These are phyloP conservation scores for Mycosphaerelloides madeirae DNA, from an alignment of 2,329 filamentous ascomycete genomes.

Conservation along the genomic window DNA sequence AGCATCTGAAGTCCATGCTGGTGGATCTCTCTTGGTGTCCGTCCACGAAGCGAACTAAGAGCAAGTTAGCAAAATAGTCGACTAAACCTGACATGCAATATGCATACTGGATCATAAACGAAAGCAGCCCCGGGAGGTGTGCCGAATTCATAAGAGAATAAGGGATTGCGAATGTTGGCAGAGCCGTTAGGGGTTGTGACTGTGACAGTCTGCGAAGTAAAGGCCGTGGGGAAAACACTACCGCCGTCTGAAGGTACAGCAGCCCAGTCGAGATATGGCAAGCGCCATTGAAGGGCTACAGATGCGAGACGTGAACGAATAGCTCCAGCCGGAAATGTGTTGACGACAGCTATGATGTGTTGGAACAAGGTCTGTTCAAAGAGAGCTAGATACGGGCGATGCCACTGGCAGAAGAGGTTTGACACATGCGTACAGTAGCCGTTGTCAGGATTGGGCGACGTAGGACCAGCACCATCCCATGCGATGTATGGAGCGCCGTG, in stretches of 20 bases:
- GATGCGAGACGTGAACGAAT: slow-evolving; percentile 37
- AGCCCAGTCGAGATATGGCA: slow-evolving; percentile 50
- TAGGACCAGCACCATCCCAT: slow-evolving; percentile 52
- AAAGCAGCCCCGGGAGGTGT: slow-evolving; percentile 57
- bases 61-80: no score
- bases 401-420: slow-evolving; percentile 75
- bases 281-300: slow-evolving; percentile 39
- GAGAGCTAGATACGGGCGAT: slow-evolving; percentile 70
- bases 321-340: slow-evolving; percentile 36
- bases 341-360: slow-evolving; percentile 38
- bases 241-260: slow-evolving; percentile 30
- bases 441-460: slow-evolving; percentile 49
- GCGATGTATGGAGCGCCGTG: slow-evolving; percentile 66
- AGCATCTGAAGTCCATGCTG: slow-evolving; percentile 39
- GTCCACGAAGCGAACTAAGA: slow-evolving; percentile 55
- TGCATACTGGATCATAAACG: slow-evolving; percentile 56
- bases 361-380: slow-evolving; percentile 41
- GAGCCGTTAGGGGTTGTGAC: slow-evolving; percentile 33
- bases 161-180: slow-evolving; percentile 31
- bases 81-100: no score
- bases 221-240: slow-evolving; percentile 36
- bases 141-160: slow-evolving; percentile 35
- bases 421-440: slow-evolving; percentile 77
- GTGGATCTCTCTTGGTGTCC: slow-evolving; percentile 57
- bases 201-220: slow-evolving; percentile 37